A percentile compares a stretch with the other conserved stretches of the same genome.
Conservation (phyloP, 2,329 filamentous ascomycete genomes). For the Rutstroemia sydowiana region DNA sequence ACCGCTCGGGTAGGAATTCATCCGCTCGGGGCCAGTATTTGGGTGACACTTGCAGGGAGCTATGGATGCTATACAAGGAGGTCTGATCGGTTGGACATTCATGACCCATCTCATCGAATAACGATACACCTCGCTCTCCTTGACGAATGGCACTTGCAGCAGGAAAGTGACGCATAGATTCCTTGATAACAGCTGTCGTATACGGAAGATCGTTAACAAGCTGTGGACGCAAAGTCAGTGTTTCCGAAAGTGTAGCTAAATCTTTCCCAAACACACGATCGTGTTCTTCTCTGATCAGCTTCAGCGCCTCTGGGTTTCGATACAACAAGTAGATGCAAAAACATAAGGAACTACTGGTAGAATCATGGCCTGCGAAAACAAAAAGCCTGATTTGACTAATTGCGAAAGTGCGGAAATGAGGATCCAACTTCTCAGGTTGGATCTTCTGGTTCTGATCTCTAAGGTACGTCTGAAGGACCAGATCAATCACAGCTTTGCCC, state of each 20-base stretch:
- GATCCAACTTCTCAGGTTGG: conserved; percentile 7
- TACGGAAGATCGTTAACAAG: conserved; percentile 16
- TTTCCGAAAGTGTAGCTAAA: neutral
- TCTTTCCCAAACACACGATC: conserved; percentile 18
- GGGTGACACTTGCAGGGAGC: conserved; percentile 31
- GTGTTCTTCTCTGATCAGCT: conserved; percentile 16
- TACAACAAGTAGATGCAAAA: conserved; percentile 16
- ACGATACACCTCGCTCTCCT: conserved; percentile 7
- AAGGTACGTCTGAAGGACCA: conserved; percentile 17
- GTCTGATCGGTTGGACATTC: neutral
- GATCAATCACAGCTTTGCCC: conserved; percentile 14
- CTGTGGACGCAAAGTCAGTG: conserved; percentile 10
- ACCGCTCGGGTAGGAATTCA: conserved; percentile 44
- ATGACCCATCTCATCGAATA: conserved; percentile 13
- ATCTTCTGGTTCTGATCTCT: conserved; percentile 5
- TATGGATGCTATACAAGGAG: conserved; percentile 12
- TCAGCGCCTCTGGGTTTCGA: conserved; percentile 14
- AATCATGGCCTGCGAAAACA: conserved; percentile 20
- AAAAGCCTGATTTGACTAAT: conserved; percentile 13
- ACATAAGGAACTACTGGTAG: conserved; percentile 13
- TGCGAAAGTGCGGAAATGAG: conserved; percentile 11
- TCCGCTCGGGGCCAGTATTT: conserved; percentile 37
- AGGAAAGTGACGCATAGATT: conserved; percentile 17
- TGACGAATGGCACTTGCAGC: conserved; percentile 12
- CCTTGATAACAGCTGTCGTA: conserved; percentile 19